Evolutionary conservation across 345 rosid species (phyloP).

Genomic region (Excoecaria agallocha): DNA sequence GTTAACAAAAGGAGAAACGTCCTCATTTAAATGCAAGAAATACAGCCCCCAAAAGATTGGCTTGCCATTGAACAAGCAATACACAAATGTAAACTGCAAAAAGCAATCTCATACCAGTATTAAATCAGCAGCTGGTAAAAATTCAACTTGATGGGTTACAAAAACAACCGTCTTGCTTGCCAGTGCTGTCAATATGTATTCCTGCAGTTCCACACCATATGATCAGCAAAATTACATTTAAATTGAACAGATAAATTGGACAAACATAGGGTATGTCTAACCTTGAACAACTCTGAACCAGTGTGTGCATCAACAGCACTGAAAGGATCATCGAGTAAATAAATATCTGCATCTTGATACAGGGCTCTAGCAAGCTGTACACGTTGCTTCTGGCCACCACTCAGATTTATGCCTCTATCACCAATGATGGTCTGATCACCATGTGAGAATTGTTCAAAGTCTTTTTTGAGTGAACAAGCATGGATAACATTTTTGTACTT

Average conservation of each 20-base stretch:
- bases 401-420: constrained; percentile 98
- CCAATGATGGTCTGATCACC: constrained; percentile 99
- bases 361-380: constrained; percentile 99
- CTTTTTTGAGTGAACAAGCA: constrained; percentile 93
- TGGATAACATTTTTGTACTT: constrained; percentile 86
- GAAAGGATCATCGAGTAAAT: constrained; percentile 97
- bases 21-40: constrained; percentile 1
- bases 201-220: constrained; percentile 54
- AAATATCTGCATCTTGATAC: constrained; percentile 98
- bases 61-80: constrained; percentile 1
- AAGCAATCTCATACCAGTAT: constrained; percentile 69
- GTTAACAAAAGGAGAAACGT: background rate
- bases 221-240: constrained; percentile 26
- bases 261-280: constrained; percentile 29
- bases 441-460: constrained; percentile 94
- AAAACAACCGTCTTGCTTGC: constrained; percentile 83
- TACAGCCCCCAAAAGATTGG: background rate
- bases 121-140: constrained; percentile 89
- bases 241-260: constrained; percentile 7
- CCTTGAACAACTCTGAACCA: constrained; percentile 94
- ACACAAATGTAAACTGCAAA: constrained; percentile 18
- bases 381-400: constrained; percentile 99
- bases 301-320: constrained; percentile 99
- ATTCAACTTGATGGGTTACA: constrained; percentile 99
- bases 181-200: constrained; percentile 82